Base-by-base conservation (phyloP, 2,329 filamentous ascomycete species). In the Aspergillus niger region DNA sequence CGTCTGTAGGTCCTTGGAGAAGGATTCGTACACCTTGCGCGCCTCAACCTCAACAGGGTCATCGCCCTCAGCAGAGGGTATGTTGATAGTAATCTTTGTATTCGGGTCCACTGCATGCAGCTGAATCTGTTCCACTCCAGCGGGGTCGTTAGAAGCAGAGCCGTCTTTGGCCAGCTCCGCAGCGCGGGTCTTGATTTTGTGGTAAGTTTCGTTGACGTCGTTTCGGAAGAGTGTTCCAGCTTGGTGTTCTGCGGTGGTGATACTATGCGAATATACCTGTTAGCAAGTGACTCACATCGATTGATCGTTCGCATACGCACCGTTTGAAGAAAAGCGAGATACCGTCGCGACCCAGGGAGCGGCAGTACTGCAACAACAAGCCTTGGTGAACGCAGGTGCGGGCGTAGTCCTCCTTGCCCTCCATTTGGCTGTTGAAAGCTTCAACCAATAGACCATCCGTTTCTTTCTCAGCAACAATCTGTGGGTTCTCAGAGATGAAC, bases 311-410 rank as follows among this genome's bases (percentile, higher is more conserved):
- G 13, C 24, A 50, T 20, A 70, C 74, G 50, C 74, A 81, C 81
- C 94, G 90, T 80, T 95, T 96, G 85, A 99, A 99, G 83, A 99
- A 99, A 30, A 98, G 80, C 5, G 87, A 85, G 8, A 97, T 92
- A 22, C 94, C 94, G 70, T 98, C 92, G 65, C 86, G 87, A 63
- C 94, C 93, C 6, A 99, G 83, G 44, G 92, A 89, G 8, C 94
- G 87, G 79, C 95, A 99, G 81, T 99, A 99, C 76, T 99, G 95
- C 43, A 99, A 80, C 11, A 99, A 83, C 15, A 98, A 83, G 3
- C 90, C 94, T 75, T 98, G 93, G 77, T 99, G 95, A 22, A 99
- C 92, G 77, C 89, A 97, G 74, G 94, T 91, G 51, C 89, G 86
- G 3, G 91, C 88, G 67, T 89, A 86, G n/a, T 91, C 89, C 58